phyloP scores from a whole-genome alignment of 2,329 filamentous ascomycete genomes.

The Cladosporium cucumerinum region DNA sequence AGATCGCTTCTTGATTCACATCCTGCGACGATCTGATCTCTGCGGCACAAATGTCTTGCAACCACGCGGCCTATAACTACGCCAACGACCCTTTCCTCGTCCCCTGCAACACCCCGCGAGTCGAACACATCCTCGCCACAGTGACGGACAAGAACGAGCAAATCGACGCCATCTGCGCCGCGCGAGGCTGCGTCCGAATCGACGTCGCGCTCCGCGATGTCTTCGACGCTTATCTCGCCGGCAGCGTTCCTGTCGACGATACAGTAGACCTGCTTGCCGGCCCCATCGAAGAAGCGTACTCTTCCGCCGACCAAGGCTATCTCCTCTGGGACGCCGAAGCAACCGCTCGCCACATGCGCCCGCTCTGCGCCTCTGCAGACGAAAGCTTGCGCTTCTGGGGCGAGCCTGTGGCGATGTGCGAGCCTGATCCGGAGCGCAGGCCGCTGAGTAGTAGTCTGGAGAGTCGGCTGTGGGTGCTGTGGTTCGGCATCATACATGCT shows the following conservation, averaged over 20 bases:
- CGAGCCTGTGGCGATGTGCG: conserved; percentile 21
- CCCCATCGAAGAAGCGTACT: conserved; percentile 29
- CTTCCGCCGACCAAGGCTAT: conserved; percentile 14
- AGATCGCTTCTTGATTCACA: no score
- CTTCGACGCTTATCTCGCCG: background rate
- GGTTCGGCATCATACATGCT: background rate
- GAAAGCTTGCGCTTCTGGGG: conserved; percentile 12
- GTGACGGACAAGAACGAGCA: conserved; percentile 21
- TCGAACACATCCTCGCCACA: conserved; percentile 23
- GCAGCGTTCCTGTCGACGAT: background rate
- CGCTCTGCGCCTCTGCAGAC: background rate
- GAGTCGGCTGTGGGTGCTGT: background rate
- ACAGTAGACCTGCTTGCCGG: conserved; percentile 20
- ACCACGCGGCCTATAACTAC: background rate
- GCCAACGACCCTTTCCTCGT: conserved; percentile 20
- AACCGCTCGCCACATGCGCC: background rate
- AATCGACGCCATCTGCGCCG: conserved; percentile 33
- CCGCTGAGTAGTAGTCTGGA: background rate
- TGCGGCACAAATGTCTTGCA: background rate
- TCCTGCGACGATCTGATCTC: no score
- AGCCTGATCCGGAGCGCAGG: conserved; percentile 26
- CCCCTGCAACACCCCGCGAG: background rate
- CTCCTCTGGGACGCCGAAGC: conserved; percentile 9
- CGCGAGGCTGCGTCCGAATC: conserved; percentile 33
- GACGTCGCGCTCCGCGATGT: conserved; percentile 14